phyloP scores from a whole-genome alignment of 805 yeast genomes.

The Kodamaea neixiangensis region DNA sequence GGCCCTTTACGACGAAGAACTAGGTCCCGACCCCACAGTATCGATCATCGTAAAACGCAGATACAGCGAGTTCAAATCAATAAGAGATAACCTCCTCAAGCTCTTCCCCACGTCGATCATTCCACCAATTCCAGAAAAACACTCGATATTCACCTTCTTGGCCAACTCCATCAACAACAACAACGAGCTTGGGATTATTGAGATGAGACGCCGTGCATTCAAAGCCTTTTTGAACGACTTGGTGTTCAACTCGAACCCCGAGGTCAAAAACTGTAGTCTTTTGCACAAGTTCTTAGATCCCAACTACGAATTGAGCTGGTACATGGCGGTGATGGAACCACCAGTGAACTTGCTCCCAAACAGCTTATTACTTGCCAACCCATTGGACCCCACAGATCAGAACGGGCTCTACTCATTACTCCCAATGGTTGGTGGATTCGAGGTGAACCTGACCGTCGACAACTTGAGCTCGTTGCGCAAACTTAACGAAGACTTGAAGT shows the following conservation, averaged over 20 bases:
- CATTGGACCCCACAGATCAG: conserved; percentile 51
- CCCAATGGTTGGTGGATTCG: conserved; percentile 45
- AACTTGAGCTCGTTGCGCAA: conserved; percentile 33
- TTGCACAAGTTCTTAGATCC: conserved; percentile 54
- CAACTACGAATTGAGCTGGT: conserved; percentile 50
- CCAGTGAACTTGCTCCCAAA: conserved; percentile 48
- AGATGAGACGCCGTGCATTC: conserved; percentile 49
- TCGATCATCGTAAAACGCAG: conserved; percentile 41
- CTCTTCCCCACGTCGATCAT: conserved; percentile 42
- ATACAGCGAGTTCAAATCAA: conserved; percentile 46
- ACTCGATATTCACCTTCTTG: conserved; percentile 46
- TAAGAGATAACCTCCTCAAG: conserved; percentile 38
- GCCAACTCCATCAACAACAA: conserved; percentile 40
- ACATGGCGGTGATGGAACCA: conserved; percentile 50
- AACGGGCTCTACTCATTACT: conserved; percentile 53
- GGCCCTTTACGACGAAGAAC: conserved; percentile 12
- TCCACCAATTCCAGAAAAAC: conserved; percentile 50
- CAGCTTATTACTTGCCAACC: conserved; percentile 50
- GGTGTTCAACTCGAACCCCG: conserved; percentile 28
- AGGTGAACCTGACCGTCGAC: conserved; percentile 30
- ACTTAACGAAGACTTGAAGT: conserved; percentile 37
- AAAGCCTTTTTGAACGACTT: conserved; percentile 46
- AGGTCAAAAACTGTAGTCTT: conserved; percentile 37
- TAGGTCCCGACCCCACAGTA: not conserved
- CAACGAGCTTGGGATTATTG: conserved; percentile 42